phyloP scores from a whole-genome alignment of 2,329 filamentous ascomycete species.

The Aschersonia sp. region DNA sequence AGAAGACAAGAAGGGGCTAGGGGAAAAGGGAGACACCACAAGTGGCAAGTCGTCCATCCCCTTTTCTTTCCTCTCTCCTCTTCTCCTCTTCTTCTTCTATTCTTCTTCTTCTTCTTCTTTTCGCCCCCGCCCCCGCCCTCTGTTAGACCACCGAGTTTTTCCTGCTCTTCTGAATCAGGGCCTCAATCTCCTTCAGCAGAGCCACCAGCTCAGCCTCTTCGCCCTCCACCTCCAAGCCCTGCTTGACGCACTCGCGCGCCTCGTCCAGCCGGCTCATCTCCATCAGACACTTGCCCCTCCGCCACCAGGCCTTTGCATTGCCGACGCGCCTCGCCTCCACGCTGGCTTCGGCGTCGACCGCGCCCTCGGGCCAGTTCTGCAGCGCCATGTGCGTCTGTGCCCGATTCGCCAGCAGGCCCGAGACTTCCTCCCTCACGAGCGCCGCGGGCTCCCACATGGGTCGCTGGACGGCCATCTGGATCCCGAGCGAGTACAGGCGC shows the following conservation, averaged over 20 bases:
- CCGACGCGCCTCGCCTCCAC: constrained; percentile 75
- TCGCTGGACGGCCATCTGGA: constrained; percentile 74
- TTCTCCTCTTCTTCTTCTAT: too few species aligned
- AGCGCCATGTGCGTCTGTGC: constrained; percentile 81
- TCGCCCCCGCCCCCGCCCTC: too few species aligned
- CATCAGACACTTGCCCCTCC: constrained; percentile 65
- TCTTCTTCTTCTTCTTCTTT: too few species aligned
- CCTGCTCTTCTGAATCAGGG: constrained; percentile 25
- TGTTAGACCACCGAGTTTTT: neutral
- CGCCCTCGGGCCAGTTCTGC: constrained; percentile 69
- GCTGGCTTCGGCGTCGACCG: constrained; percentile 76
- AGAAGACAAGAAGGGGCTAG: too few species aligned
- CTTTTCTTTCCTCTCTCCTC: too few species aligned
- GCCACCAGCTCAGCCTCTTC: constrained; percentile 49
- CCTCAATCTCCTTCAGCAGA: constrained; percentile 48
- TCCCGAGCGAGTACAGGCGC: constrained; percentile 68
- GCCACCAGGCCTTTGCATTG: constrained; percentile 93
- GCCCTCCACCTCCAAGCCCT: constrained; percentile 71
- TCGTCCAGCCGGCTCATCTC: constrained; percentile 87
- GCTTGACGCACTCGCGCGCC: constrained; percentile 62
- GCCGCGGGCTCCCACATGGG: constrained; percentile 80
- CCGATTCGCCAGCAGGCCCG: constrained; percentile 68
- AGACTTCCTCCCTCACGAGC: constrained; percentile 72
- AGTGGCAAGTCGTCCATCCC: too few species aligned
- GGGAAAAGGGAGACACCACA: too few species aligned